phyloP scores from a whole-genome alignment of 345 rosid genomes.

The Bruguiera gymnorhiza region DNA sequence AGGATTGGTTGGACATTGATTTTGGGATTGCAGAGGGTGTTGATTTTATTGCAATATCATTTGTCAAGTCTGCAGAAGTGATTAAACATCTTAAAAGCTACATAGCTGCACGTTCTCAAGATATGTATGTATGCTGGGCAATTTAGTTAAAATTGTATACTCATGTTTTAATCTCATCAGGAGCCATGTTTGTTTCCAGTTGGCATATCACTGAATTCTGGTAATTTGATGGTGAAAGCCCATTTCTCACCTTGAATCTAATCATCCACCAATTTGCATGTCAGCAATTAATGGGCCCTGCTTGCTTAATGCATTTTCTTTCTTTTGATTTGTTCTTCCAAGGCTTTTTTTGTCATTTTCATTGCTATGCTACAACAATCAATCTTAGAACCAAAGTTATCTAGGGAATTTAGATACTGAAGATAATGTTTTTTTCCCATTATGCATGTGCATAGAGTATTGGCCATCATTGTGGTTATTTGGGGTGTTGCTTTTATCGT shows the following conservation, averaged over 20 bases:
- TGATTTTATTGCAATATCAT: conserved; percentile 95
- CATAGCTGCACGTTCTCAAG: conserved; percentile 81
- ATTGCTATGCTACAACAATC: too few relatives aligned
- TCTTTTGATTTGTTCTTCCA: too few relatives aligned
- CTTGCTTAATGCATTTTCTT: too few relatives aligned
- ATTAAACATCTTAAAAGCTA: conserved; percentile 92
- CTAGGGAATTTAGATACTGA: too few relatives aligned
- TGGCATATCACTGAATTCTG: neutral
- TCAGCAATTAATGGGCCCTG: too few relatives aligned
- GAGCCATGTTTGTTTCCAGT: neutral
- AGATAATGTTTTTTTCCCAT: too few relatives aligned
- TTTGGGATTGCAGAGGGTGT: conserved; percentile 93
- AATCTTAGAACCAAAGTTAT: too few relatives aligned
- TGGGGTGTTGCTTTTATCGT: neutral
- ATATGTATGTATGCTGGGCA: conserved; percentile 42
- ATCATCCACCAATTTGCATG: too few relatives aligned
- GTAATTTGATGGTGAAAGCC: neutral
- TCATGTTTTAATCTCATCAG: neutral
- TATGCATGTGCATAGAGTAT: too few relatives aligned
- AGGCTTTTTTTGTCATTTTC: too few relatives aligned
- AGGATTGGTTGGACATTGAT: conserved; percentile 99
- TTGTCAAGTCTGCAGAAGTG: conserved; percentile 99
- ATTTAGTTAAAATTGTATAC: neutral
- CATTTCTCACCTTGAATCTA: neutral
- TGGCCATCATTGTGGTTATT: too few relatives aligned